Conservation (phyloP, 306 rosid species). For the Ochetophila trinervis region DNA sequence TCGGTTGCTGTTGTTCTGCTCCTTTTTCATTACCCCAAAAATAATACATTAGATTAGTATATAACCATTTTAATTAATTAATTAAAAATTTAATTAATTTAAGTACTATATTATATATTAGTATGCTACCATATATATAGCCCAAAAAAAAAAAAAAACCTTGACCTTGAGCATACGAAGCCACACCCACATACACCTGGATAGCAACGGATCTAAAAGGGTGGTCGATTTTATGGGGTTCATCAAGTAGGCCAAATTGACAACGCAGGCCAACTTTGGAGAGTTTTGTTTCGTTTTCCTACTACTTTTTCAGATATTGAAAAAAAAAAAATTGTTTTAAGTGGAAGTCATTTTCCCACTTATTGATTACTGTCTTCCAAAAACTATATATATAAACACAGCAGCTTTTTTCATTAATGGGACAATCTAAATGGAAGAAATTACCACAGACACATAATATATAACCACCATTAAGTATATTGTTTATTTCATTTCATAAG, state of each 20-base stretch:
- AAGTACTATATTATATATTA: too few species aligned
- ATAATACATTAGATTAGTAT: not conserved
- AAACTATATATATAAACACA: not conserved
- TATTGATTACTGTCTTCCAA: not conserved
- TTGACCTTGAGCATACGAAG: too few species aligned
- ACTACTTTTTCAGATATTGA: constrained; percentile 14
- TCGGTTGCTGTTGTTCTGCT: constrained; percentile 43
- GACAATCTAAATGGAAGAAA: not conserved
- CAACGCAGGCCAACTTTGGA: constrained; percentile 3
- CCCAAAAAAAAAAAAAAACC: not conserved
- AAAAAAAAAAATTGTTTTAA: not conserved
- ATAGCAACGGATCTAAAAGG: constrained; percentile 1
- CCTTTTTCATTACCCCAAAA: constrained; percentile 1
- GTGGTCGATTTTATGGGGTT: not conserved
- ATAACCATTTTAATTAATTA: too few species aligned
- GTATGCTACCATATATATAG: not conserved
- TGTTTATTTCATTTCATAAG: too few species aligned
- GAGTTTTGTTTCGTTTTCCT: constrained; percentile 3
- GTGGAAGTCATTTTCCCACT: constrained; percentile 17
- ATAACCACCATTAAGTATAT: too few species aligned
- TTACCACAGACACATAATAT: not conserved
- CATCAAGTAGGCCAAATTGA: constrained; percentile 19
- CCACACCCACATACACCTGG: not conserved
- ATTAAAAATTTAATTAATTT: too few species aligned
- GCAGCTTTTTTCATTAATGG: not conserved